A percentile compares a stretch with the other conserved stretches of the same genome.
phyloP scores from a whole-genome alignment of 2,329 filamentous ascomycete species.

The Hypoxylon sp. region DNA sequence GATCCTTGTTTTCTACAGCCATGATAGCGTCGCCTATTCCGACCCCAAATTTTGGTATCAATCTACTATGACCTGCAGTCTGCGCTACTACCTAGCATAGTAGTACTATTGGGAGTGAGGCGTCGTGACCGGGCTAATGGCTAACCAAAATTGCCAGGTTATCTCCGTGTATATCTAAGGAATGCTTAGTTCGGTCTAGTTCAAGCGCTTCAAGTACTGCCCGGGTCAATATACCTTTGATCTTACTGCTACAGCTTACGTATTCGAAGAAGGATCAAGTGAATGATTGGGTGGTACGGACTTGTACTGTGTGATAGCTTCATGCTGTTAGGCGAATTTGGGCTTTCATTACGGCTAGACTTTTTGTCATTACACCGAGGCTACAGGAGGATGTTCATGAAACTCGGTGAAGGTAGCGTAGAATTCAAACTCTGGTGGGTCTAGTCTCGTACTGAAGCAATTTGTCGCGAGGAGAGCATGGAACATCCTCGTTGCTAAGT shows the following conservation, averaged over 20 bases:
- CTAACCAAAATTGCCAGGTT: constrained; percentile 42
- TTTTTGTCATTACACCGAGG: constrained; percentile 41
- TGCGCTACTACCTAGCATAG: constrained; percentile 39
- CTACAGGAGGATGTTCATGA: constrained; percentile 34
- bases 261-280: constrained; percentile 19
- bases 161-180: constrained; percentile 30
- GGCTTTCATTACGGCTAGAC: constrained; percentile 24
- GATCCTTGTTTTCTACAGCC: constrained; percentile 37
- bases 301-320: constrained; percentile 21
- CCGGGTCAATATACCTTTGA: constrained; percentile 20
- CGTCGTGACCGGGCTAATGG: constrained; percentile 34
- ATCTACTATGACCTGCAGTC: constrained; percentile 40
- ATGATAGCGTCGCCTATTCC: constrained; percentile 36
- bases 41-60: constrained; percentile 40
- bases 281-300: constrained; percentile 25
- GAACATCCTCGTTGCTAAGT: constrained; percentile 37
- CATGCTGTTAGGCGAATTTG: constrained; percentile 32
- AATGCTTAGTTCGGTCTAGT: constrained; percentile 37
- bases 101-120: constrained; percentile 40
- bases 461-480: constrained; percentile 32
- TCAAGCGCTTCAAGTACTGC: constrained; percentile 27
- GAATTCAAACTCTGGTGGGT: constrained; percentile 34
- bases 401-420: constrained; percentile 42
- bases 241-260: constrained; percentile 31
- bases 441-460: constrained; percentile 26